Percentiles rank a stretch among this genome's conserved stretches.
These are phyloP conservation scores for Saccharomyces pastorianus DNA, from an alignment of 1,139 yeast genomes.

Conservation along the genomic window DNA sequence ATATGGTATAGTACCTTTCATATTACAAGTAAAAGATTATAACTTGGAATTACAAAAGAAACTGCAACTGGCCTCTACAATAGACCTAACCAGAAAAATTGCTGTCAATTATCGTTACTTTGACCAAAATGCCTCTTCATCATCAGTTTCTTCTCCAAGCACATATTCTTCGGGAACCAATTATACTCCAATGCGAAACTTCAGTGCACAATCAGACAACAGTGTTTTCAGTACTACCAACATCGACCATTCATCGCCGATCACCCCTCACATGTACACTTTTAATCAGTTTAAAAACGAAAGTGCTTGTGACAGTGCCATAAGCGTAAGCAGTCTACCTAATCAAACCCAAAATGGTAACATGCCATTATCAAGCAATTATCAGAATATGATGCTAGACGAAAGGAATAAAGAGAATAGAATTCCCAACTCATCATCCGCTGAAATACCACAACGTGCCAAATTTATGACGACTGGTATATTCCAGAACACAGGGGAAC, in stretches of 20 bases:
- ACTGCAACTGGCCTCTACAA: conserved; percentile 23
- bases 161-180: conserved; percentile 11
- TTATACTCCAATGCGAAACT: conserved; percentile 21
- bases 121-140: conserved; percentile 7
- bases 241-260: conserved; percentile 21
- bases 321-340: conserved; percentile 23
- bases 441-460: neutral
- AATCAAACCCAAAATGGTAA: conserved; percentile 7
- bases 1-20: conserved; percentile 22
- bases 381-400: neutral
- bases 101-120: conserved; percentile 14
- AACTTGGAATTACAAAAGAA: conserved; percentile 22
- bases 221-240: conserved; percentile 21
- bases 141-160: conserved; percentile 16
- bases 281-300: conserved; percentile 19
- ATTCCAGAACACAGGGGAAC: neutral
- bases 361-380: neutral
- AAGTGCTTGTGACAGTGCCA: conserved; percentile 22
- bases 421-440: neutral
- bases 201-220: conserved; percentile 22
- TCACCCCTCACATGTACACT: conserved; percentile 24
- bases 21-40: conserved; percentile 22
- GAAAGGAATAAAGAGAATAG: conserved; percentile 3
- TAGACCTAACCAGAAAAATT: conserved; percentile 20
- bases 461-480: neutral